These are phyloP conservation scores for Talaromyces adpressus DNA, from an alignment of 495 filamentous ascomycete species.

Conservation along the genomic window DNA sequence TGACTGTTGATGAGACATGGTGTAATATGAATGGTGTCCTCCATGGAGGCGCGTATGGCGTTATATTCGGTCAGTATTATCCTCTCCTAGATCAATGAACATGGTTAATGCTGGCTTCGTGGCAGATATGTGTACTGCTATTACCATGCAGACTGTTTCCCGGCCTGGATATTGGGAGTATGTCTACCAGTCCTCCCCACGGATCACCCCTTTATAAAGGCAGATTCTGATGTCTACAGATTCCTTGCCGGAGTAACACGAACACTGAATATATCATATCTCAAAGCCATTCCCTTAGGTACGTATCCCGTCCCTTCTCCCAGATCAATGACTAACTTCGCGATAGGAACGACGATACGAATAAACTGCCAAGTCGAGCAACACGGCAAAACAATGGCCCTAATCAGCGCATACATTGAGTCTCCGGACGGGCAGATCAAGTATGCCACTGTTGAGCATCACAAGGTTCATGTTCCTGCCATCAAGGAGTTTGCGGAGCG, in stretches of 20 bases:
- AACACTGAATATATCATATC: slow-evolving; percentile 30
- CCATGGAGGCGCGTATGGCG: slow-evolving; percentile 34
- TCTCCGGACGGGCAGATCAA: slow-evolving; percentile 28
- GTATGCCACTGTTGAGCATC: slow-evolving; percentile 35
- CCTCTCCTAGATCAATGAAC: not conserved
- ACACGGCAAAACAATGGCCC: slow-evolving; percentile 34
- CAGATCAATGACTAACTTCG: not conserved
- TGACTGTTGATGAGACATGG: slow-evolving; percentile 4
- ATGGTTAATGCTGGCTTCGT: not conserved
- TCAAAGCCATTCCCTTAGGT: slow-evolving; percentile 26
- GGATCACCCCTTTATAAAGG: not conserved
- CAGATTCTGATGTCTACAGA: slow-evolving; percentile 3
- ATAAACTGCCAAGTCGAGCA: slow-evolving; percentile 25
- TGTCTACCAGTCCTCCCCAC: not conserved
- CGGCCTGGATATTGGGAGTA: slow-evolving; percentile 36
- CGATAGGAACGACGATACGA: slow-evolving; percentile 20
- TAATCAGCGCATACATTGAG: slow-evolving; percentile 33
- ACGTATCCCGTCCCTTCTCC: not conserved
- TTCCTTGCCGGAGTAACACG: slow-evolving; percentile 39
- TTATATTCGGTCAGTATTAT: slow-evolving; percentile 28
- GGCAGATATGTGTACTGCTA: slow-evolving; percentile 36
- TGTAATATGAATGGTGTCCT: slow-evolving; percentile 21
- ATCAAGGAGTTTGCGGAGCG: slow-evolving; percentile 20
- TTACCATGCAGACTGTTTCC: slow-evolving; percentile 31
- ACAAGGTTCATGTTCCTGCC: slow-evolving; percentile 34